Base-by-base conservation (phyloP, 441 rosid genomes). In the Erodium texanum region DNA sequence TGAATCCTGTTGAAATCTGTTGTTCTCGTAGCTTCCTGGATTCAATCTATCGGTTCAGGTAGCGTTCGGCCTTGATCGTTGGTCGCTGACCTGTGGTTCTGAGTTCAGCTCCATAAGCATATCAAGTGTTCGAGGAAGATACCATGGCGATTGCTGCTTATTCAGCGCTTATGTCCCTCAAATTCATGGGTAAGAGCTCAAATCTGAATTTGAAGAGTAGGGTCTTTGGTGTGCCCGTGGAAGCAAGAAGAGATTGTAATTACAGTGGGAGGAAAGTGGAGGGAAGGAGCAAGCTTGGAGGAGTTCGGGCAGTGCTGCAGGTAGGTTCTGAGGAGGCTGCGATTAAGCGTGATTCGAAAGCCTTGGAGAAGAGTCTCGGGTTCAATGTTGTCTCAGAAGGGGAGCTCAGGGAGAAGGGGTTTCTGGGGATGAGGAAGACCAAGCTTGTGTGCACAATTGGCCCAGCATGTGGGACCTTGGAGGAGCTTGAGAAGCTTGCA, bases 401-500 rank as follows among this genome's bases (percentile, higher is more conserved):
- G 27, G 91, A 86, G 78, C 68, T 86, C 82, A 80, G 81, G 43
- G 89, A 83, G 71, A 86, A 79, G 66, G 94, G 94, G 45, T 84
- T 88, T 71, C 27, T 81, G 71, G 89, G 94, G 62, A 74, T 83
- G 89, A 80, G 94, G 85, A 88, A 83, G 83, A 88, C 94, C 23
- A 86, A 88, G 83, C 78, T 88, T 6, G 94, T 88, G 70, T 86
- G 91, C 76, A 88, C 94, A 2, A 80, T 88, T 66, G 94, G 94
- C 32, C 91, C 94, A 1, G 83, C 94, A 0, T 86, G 87, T 68
- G 79, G 81, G 52, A 82, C 87, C 5, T 15, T 62, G 78, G 87
- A 81, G 74, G 89, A 83, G 34, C 73, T 88, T 82, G 89, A 88
- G 86, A 79, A 76, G 66, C 41, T 88, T 80, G 91, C 91, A 18